Percentiles rank a stretch among this genome's conserved stretches.
Conservation (phyloP, 1,284 basidiomycete genomes). For the Ustilago loliicola region DNA sequence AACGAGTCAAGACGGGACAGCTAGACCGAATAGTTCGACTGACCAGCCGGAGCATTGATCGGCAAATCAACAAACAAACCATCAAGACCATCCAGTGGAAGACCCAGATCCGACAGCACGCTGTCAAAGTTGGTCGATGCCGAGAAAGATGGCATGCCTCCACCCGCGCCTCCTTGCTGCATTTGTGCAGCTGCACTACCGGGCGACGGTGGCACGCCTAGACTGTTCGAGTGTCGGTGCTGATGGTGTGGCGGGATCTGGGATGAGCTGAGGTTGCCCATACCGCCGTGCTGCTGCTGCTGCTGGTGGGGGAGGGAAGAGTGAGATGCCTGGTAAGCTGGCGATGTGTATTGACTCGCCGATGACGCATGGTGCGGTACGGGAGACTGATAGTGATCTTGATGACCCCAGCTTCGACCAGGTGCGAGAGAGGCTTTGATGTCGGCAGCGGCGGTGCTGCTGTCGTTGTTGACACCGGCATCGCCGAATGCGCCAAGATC, state of each 20-base stretch:
- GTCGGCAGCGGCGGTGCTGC: not conserved
- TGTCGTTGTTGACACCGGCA: not conserved
- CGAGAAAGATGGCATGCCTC: constrained; percentile 3
- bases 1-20: no score
- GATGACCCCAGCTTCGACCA: constrained; percentile 31
- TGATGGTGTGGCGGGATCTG: constrained; percentile 13
- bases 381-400: constrained; percentile 47
- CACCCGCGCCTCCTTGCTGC: constrained; percentile 6
- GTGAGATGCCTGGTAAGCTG: constrained; percentile 22
- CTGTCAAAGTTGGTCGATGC: constrained; percentile 51
- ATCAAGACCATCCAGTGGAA: constrained; percentile 48
- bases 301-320: constrained; percentile 4
- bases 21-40: constrained; percentile 35
- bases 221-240: constrained; percentile 13
- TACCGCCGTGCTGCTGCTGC: constrained; percentile 4
- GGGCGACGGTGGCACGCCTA: constrained; percentile 14
- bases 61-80: constrained; percentile 48
- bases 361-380: constrained; percentile 27
- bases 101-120: constrained; percentile 39
- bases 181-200: not conserved
- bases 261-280: not conserved
- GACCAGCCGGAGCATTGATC: constrained; percentile 25
- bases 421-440: constrained; percentile 13
- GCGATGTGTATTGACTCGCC: constrained; percentile 23
- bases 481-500: constrained; percentile 27